Evolutionary conservation across 371 early-diverging fungal species (phyloP), one percentile per base, ranked within the genome.

Genomic region (Syncephalastrum racemosum): DNA sequence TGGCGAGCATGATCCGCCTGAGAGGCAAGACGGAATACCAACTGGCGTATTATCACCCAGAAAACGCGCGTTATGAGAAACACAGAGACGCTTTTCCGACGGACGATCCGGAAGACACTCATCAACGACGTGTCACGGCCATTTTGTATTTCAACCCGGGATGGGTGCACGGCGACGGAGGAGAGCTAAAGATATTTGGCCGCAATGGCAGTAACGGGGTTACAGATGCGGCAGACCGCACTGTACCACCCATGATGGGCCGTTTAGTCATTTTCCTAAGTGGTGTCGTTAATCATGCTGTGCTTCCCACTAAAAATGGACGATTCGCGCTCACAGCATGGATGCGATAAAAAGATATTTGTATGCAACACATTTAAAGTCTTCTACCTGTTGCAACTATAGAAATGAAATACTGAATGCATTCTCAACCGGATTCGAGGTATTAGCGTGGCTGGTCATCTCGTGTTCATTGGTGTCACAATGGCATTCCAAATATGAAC

Each of bases 1-100:
- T 86, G 44, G 51, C 66, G 3, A 64, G 59, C 16, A 68, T 73
- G 63, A 68, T 86, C 18, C 79, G 76, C 22, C 48, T 86, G 40
- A 65, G 77, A 25, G 83, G 82, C 3, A 66, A 70, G 13, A 75
- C 73, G 7, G 87, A 87, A 67, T 83, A 79, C 54, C 87, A 87
- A 49, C 54, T 87, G 39, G 76, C 83, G 0, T 75, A 79, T 22
- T 87, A 79, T 56, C 82, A 80, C 40, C 79, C 83, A n/a, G 61
- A 79, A n/a, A 76, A 80, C 5, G 85, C 81, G 19, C 76, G 72
- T 15, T 87, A 84, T 56, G 85, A 84, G 56, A 67, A 80, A 20
- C 87, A 87, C 43, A 66, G 87, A 5, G 87, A 87, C 47, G 84
- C 85, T 0, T 76, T 87, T 40, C 87, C 87, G 0, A 80, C 76